phyloP scores from a whole-genome alignment of 2,329 filamentous ascomycete genomes.

The Penicillium sp. region DNA sequence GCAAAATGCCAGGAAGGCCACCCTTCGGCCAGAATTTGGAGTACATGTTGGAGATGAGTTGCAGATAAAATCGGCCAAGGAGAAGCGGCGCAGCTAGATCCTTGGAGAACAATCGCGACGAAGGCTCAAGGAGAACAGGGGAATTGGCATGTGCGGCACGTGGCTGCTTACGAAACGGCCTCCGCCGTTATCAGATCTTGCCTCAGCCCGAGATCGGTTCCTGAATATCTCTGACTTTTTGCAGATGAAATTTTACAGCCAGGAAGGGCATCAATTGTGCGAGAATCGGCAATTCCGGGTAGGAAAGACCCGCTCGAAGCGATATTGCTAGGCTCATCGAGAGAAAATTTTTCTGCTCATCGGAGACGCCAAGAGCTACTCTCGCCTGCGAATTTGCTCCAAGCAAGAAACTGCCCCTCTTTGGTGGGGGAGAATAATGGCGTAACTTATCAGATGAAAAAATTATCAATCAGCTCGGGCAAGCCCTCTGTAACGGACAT shows the following conservation, averaged over 20 bases:
- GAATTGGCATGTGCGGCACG: background rate
- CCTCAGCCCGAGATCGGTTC: background rate
- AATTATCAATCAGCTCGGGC: slow-evolving; percentile 1
- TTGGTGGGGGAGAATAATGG: background rate
- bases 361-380: background rate
- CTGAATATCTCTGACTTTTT: background rate
- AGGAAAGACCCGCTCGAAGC: background rate
- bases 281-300: background rate
- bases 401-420: background rate
- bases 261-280: background rate
- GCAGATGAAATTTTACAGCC: background rate
- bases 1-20: slow-evolving; percentile 38
- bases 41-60: slow-evolving; percentile 25
- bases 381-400: background rate
- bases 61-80: background rate
- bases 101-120: background rate
- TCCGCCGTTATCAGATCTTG: background rate
- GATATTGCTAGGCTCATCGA: background rate
- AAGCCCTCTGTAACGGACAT: background rate
- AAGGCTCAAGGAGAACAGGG: background rate
- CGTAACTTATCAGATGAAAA: background rate
- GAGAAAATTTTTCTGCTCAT: background rate
- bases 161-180: background rate
- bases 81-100: background rate
- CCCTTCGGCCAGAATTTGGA: slow-evolving; percentile 41